Evolutionary conservation across 208 protist species (phyloP).

Genomic region (Trypanosoma brucei): DNA sequence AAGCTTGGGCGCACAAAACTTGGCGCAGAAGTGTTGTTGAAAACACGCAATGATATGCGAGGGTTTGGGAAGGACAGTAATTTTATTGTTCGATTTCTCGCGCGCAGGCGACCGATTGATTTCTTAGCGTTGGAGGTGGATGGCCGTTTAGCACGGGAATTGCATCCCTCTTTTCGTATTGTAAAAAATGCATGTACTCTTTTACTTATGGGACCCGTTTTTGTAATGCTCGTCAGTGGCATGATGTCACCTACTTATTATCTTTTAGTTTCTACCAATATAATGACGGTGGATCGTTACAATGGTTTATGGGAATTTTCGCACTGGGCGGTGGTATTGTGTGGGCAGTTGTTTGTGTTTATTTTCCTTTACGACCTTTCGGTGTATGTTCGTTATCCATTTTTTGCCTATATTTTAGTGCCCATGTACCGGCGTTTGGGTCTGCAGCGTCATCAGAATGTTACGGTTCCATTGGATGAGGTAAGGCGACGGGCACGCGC

Average conservation of each 20-base stretch:
- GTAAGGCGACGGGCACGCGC: conserved; percentile 28
- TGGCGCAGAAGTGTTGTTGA: conserved; percentile 68
- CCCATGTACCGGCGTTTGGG: conserved; percentile 55
- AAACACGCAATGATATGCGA: conserved; percentile 70
- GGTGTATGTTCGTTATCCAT: conserved; percentile 71
- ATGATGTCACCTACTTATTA: conserved; percentile 76
- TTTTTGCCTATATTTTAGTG: conserved; percentile 61
- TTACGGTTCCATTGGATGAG: conserved; percentile 40
- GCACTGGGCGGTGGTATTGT: conserved; percentile 48
- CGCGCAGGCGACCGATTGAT: conserved; percentile 64
- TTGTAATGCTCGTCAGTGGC: conserved; percentile 44
- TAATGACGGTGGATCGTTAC: conserved; percentile 62
- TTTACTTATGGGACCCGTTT: conserved; percentile 41
- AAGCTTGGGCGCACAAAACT: conserved; percentile 63
- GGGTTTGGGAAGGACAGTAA: conserved; percentile 46
- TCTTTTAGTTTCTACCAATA: conserved; percentile 43
- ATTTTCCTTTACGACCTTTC: conserved; percentile 73
- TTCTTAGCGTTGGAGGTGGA: conserved; percentile 76
- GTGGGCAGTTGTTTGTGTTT: conserved; percentile 55
- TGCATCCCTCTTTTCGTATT: conserved; percentile 65
- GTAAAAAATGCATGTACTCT: conserved; percentile 52
- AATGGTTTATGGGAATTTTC: conserved; percentile 67
- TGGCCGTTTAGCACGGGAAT: conserved; percentile 50
- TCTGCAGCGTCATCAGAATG: conserved; percentile 25
- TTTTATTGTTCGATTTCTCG: conserved; percentile 58